These are phyloP conservation scores for Rhodotorula sp. DNA, from an alignment of 1,284 basidiomycete species.

Conservation along the genomic window DNA sequence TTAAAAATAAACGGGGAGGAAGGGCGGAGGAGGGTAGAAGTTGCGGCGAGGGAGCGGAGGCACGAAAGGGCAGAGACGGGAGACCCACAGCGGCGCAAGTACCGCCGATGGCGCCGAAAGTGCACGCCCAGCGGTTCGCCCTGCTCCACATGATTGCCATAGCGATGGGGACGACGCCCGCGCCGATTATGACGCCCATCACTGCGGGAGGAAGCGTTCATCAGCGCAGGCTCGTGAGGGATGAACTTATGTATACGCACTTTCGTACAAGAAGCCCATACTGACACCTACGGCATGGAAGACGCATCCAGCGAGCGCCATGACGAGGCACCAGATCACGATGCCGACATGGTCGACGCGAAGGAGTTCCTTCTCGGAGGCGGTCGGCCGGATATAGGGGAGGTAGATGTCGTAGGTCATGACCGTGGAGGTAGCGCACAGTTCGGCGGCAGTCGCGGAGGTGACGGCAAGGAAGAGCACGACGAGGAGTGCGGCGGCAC, in stretches of 20 bases:
- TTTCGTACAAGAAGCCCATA: conserved; percentile 65
- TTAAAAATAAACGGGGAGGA: too few species aligned
- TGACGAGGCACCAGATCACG: conserved; percentile 64
- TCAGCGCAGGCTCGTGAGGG: neutral
- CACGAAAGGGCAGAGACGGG: neutral
- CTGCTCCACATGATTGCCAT: conserved; percentile 74
- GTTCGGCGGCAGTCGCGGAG: conserved; percentile 75
- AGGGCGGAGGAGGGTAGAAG: too few species aligned
- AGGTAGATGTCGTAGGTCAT: conserved; percentile 62
- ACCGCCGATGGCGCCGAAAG: conserved; percentile 55
- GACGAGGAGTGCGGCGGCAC: conserved; percentile 45
- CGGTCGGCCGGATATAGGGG: conserved; percentile 62
- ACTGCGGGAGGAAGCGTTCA: neutral
- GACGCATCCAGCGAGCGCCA: conserved; percentile 77
- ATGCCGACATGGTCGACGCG: conserved; percentile 54
- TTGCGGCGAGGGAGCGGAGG: neutral
- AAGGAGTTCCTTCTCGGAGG: conserved; percentile 62
- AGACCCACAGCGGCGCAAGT: neutral
- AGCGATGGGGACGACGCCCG: conserved; percentile 74
- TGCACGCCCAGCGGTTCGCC: conserved; percentile 78
- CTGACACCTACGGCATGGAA: conserved; percentile 86
- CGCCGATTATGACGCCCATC: conserved; percentile 63
- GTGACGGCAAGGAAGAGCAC: conserved; percentile 72
- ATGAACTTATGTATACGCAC: neutral
- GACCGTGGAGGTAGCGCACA: conserved; percentile 70